Percentiles rank a stretch among this genome's conserved stretches.
Conservation (phyloP, 352 stramenopile species). For the Phytophthora vignae region DNA sequence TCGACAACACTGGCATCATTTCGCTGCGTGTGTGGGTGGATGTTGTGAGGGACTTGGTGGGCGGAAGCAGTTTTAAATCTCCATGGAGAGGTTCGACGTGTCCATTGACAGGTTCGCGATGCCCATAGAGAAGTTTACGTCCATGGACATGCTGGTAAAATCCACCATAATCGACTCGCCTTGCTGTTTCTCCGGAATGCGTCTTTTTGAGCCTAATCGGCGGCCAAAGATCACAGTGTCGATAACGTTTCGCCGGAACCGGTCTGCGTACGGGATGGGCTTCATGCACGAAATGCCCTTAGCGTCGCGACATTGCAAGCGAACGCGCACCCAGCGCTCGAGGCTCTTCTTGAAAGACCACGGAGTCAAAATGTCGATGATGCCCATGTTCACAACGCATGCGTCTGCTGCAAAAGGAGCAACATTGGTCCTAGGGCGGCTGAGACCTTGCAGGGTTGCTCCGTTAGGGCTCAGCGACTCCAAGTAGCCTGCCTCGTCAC, state of each 20-base stretch:
- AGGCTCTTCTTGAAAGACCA: constrained; percentile 95
- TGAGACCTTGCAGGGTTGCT: constrained; percentile 39
- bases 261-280: constrained; percentile 80
- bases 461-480: constrained; percentile 63
- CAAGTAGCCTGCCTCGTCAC: constrained; percentile 59
- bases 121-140: constrained; percentile 52
- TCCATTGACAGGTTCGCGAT: constrained; percentile 47
- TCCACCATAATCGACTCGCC: constrained; percentile 85
- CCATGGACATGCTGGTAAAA: constrained; percentile 72
- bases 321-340: constrained; percentile 89
- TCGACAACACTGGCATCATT: constrained; percentile 32
- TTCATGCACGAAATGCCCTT: constrained; percentile 89
- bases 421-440: constrained; percentile 32
- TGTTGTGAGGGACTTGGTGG: constrained; percentile 11
- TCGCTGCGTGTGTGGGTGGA: constrained; percentile 17
- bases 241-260: constrained; percentile 87
- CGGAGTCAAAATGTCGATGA: constrained; percentile 97
- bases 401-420: constrained; percentile 68
- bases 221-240: constrained; percentile 85
- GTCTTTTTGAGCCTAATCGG: constrained; percentile 44
- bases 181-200: constrained; percentile 46
- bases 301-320: constrained; percentile 78
- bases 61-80: constrained; percentile 36
- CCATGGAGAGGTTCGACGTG: constrained; percentile 61
- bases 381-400: constrained; percentile 94